Conservation (phyloP, 345 rosid species). For the Eucalyptus pauciflora region DNA sequence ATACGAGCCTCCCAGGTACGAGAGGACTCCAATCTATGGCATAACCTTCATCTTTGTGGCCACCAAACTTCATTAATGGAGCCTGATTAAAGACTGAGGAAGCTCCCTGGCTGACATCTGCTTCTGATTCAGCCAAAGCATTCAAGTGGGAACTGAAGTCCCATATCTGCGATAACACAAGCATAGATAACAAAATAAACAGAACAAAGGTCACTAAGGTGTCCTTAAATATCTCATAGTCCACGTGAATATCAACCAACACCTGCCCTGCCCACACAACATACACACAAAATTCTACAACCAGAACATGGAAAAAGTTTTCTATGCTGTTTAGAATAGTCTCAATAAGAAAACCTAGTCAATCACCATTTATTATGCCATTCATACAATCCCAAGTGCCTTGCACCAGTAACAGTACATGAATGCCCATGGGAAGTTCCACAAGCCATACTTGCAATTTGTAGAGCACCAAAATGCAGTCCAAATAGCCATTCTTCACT, state of each 20-base stretch:
- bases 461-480: neutral
- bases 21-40: conserved; percentile 93
- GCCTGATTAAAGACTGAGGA: conserved; percentile 65
- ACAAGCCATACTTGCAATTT: neutral
- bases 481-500: neutral
- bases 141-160: conserved; percentile 73
- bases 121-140: conserved; percentile 63
- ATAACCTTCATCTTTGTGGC: conserved; percentile 94
- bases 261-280: neutral
- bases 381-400: neutral
- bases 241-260: neutral
- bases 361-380: neutral
- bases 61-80: conserved; percentile 60
- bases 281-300: neutral
- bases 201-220: neutral
- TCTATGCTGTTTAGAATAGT: neutral
- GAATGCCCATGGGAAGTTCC: neutral
- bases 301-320: neutral
- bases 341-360: neutral
- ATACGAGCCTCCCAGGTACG: conserved; percentile 66
- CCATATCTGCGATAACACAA: conserved; percentile 56
- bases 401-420: neutral
- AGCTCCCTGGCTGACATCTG: conserved; percentile 39
- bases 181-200: neutral
- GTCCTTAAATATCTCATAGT: neutral